Base-by-base conservation (phyloP, 2,329 filamentous ascomycete genomes). In the Rasamsonia emersonii region DNA sequence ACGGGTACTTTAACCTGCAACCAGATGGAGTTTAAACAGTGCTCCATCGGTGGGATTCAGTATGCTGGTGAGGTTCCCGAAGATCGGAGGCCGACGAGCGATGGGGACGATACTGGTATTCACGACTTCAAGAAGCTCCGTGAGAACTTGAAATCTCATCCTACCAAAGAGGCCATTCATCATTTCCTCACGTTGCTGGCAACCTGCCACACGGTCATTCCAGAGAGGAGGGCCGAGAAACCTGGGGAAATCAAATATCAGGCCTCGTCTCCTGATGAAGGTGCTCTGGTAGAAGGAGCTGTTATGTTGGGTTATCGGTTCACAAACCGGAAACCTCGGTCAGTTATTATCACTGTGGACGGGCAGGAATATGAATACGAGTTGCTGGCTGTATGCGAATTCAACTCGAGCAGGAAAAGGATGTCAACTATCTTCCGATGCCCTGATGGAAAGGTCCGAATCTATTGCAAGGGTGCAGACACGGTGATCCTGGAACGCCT, bases 371-470 rank as follows among this genome's bases (percentile, higher is more conserved):
- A 74, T 25, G 82, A 95, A 55, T 98, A 91, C 54, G 85, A 95
- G 56, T 70, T 98, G 23, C 65, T 98, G 37, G 89, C 89, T 2
- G 88, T 98, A n/a, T 95, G 89, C 57, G 91, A 98, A 59, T 98
- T 98, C 70, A 98, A 98, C 63, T 96, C 91, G 1, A 91, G 86
- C 6, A 74, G 91, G 49, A 98, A 98, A 66, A 74, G 91, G 44
- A 98, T 98, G 91, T 96, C 91, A 5, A 84, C 89, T 14, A 93
- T 98, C 45, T 95, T 93, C 65, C 79, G 93, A 32, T 95, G 89
- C 52, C 91, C 91, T 0, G 89, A 96, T 62, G 91, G 91, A 41
- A 94, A 91, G 64, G 82, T 98, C 38, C 73, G 91, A 30, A 79
- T 86, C 47, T 98, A 95, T 61, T 89, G 81, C 64, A 98, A 98